A percentile compares a stretch with the other conserved stretches of the same genome.
Conservation (phyloP, 805 yeast species). For the Candida rishiriensis region DNA sequence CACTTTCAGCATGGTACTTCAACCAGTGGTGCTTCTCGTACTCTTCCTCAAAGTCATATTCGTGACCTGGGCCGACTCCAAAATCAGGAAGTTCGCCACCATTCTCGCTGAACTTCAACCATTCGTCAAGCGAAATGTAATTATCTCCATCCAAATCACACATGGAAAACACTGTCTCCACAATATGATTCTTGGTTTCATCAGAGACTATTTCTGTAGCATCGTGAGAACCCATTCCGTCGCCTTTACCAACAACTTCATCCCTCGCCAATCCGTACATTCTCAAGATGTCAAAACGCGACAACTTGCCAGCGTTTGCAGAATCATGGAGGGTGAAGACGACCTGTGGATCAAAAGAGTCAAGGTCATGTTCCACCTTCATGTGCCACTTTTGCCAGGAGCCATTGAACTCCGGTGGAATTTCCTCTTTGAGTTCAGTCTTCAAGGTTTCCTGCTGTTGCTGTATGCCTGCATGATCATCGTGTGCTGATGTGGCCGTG, state of each 20-base stretch:
- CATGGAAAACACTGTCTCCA: conserved; percentile 47
- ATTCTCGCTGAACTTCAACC: conserved; percentile 50
- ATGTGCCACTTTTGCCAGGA: conserved; percentile 88
- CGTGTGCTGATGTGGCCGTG: no score
- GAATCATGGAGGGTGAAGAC: conserved; percentile 82
- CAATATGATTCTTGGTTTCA: conserved; percentile 51
- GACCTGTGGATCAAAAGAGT: conserved; percentile 64
- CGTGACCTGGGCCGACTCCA: conserved; percentile 84
- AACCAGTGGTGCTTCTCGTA: conserved; percentile 96
- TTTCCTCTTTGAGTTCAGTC: conserved; percentile 34
- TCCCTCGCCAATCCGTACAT: conserved; percentile 76
- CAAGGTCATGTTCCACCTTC: conserved; percentile 81
- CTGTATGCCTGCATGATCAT: no score
- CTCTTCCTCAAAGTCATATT: conserved; percentile 87
- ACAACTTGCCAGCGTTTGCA: conserved; percentile 52
- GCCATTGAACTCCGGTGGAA: conserved; percentile 45
- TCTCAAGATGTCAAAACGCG: conserved; percentile 61
- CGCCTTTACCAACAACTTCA: conserved; percentile 78
- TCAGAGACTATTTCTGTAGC: conserved; percentile 56
- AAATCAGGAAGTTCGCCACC: conserved; percentile 86
- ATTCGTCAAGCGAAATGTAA: conserved; percentile 61
- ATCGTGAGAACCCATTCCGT: conserved; percentile 81
- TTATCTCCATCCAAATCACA: conserved; percentile 69
- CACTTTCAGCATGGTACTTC: conserved; percentile 66
- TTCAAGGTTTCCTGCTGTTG: no score